A percentile compares a stretch with the other conserved stretches of the same genome.
phyloP scores from a whole-genome alignment of 2,329 filamentous ascomycete genomes.

The Fusarium tjaetaba region DNA sequence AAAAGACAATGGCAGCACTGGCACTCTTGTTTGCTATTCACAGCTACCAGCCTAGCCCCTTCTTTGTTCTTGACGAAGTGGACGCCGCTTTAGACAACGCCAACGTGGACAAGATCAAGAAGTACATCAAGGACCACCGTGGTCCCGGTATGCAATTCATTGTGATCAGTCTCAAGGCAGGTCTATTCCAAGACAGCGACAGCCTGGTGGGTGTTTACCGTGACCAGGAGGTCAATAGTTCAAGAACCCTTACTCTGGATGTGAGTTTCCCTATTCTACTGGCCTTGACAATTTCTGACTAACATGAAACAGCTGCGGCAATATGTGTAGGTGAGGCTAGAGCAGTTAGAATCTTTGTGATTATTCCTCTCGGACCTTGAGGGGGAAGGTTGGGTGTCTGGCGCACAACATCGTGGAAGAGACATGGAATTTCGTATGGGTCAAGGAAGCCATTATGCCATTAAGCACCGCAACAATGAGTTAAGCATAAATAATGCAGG shows the following conservation, averaged over 20 bases:
- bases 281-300: conserved; percentile 3
- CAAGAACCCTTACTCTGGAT: conserved; percentile 91
- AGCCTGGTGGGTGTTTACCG: conserved; percentile 95
- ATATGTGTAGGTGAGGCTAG: conserved; percentile 44
- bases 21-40: conserved; percentile 98
- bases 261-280: conserved; percentile 66
- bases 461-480: neutral
- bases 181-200: conserved; percentile 95
- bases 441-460: conserved; percentile 10
- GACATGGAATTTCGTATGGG: conserved; percentile 2
- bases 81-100: conserved; percentile 98
- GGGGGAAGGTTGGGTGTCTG: conserved; percentile 10
- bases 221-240: conserved; percentile 93
- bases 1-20: conserved; percentile 98
- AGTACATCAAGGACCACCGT: conserved; percentile 93
- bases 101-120: conserved; percentile 95
- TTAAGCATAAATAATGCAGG: neutral
- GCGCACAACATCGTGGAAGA: conserved; percentile 1
- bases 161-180: conserved; percentile 95
- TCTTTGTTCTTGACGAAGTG: conserved; percentile 98
- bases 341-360: neutral
- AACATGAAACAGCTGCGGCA: conserved; percentile 45
- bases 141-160: conserved; percentile 99
- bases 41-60: conserved; percentile 93
- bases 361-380: conserved; percentile 5